Conservation (phyloP, 331 rosid species). For the Prunus yedoensis region DNA sequence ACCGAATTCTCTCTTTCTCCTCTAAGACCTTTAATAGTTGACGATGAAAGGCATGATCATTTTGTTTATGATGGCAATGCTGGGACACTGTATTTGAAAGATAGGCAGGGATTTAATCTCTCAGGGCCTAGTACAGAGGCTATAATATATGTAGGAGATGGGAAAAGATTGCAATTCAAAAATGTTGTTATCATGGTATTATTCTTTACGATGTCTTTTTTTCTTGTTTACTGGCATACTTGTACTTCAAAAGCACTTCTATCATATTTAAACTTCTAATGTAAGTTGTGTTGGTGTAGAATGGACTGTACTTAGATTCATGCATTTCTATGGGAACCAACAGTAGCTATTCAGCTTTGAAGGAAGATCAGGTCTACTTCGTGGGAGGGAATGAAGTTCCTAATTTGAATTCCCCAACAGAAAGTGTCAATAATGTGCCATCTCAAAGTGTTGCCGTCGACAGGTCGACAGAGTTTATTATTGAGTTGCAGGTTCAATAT, state of each 20-base stretch:
- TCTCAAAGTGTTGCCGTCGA: constrained; percentile 35
- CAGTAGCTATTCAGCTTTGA: constrained; percentile 78
- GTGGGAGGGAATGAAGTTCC: constrained; percentile 48
- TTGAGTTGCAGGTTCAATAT: constrained; percentile 78
- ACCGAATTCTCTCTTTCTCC: constrained; percentile 74
- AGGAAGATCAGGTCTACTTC: constrained; percentile 67
- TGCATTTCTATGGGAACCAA: constrained; percentile 83
- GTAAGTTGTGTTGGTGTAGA: constrained; percentile 44
- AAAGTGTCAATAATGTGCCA: constrained; percentile 38
- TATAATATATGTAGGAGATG: constrained; percentile 76
- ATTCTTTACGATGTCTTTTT: neutral
- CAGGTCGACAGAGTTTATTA: constrained; percentile 50
- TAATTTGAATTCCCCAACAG: constrained; percentile 30
- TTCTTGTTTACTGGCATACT: constrained; percentile 5
- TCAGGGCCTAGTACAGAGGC: constrained; percentile 63
- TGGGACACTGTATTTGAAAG: constrained; percentile 66
- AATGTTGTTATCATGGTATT: constrained; percentile 81
- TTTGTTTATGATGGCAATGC: constrained; percentile 91
- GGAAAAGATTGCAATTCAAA: constrained; percentile 89
- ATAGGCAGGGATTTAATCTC: constrained; percentile 56
- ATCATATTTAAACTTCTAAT: neutral
- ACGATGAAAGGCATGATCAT: constrained; percentile 64
- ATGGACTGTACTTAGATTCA: constrained; percentile 77
- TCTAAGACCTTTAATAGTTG: constrained; percentile 71
- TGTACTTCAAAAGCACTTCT: neutral